Percentiles rank a stretch among this genome's conserved stretches.
Conservation (phyloP, 306 rosid genomes). For the Hippophae gyantsensis region DNA sequence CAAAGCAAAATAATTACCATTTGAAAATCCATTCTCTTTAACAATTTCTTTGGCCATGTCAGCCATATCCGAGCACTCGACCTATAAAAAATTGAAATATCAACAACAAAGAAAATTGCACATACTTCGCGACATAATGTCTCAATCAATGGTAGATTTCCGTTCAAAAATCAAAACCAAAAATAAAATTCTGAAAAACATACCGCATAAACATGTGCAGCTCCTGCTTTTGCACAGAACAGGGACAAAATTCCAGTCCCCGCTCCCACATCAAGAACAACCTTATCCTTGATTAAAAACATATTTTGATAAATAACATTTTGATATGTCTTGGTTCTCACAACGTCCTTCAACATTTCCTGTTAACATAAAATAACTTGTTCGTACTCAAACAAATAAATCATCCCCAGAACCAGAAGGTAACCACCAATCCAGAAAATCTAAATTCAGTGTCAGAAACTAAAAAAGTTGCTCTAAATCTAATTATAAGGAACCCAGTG, state of each 20-base stretch:
- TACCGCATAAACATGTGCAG: conserved; percentile 89
- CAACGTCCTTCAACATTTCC: conserved; percentile 98
- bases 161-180: not conserved
- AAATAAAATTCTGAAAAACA: not conserved
- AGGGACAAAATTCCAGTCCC: conserved; percentile 97
- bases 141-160: not conserved
- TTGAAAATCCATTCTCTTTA: conserved; percentile 67
- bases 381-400: not conserved
- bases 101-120: conserved; percentile 1
- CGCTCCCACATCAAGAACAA: conserved; percentile 98
- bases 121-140: not conserved
- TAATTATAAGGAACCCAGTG: not conserved
- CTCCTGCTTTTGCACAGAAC: conserved; percentile 96
- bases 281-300: conserved; percentile 69
- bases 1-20: conserved; percentile 38
- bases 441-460: not conserved
- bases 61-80: conserved; percentile 98
- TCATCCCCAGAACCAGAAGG: not conserved
- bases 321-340: conserved; percentile 91
- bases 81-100: conserved; percentile 26
- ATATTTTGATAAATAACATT: conserved; percentile 91
- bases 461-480: too few species aligned
- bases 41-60: conserved; percentile 94
- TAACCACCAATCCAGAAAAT: not conserved
- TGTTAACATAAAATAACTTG: conserved; percentile 22